These are phyloP conservation scores for Termitomyces bulborhizus DNA, from an alignment of 768 basidiomycete species.

Conservation along the genomic window DNA sequence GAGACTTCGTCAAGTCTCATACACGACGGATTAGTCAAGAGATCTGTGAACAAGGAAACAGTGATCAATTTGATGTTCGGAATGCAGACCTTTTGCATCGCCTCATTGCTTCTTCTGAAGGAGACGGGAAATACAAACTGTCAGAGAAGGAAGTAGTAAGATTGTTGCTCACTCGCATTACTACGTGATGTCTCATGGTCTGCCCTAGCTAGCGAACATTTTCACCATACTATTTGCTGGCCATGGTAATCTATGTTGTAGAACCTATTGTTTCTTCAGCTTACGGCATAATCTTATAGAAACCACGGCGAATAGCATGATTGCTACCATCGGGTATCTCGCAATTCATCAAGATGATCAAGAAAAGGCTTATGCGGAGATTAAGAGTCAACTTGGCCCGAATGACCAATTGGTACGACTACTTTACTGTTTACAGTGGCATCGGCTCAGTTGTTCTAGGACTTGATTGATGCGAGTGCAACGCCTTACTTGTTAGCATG, in stretches of 20 bases:
- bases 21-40: conserved; percentile 8
- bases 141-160: conserved; percentile 18
- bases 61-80: neutral
- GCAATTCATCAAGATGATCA: conserved; percentile 40
- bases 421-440: neutral
- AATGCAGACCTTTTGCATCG: conserved; percentile 14
- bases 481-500: conserved; percentile 20
- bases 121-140: conserved; percentile 14
- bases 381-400: conserved; percentile 26
- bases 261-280: too few species aligned
- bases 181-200: neutral
- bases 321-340: conserved; percentile 41
- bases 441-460: conserved; percentile 3
- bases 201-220: conserved; percentile 17
- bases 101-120: conserved; percentile 15
- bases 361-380: conserved; percentile 39
- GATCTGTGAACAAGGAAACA: neutral
- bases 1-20: neutral
- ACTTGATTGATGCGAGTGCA: conserved; percentile 14
- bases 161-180: neutral
- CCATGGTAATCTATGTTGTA: conserved; percentile 9
- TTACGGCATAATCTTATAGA: conserved; percentile 20
- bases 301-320: conserved; percentile 44
- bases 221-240: conserved; percentile 21
- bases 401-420: conserved; percentile 23